These are phyloP conservation scores for Candida broadrunensis DNA, from an alignment of 805 yeast genomes.

Conservation along the genomic window DNA sequence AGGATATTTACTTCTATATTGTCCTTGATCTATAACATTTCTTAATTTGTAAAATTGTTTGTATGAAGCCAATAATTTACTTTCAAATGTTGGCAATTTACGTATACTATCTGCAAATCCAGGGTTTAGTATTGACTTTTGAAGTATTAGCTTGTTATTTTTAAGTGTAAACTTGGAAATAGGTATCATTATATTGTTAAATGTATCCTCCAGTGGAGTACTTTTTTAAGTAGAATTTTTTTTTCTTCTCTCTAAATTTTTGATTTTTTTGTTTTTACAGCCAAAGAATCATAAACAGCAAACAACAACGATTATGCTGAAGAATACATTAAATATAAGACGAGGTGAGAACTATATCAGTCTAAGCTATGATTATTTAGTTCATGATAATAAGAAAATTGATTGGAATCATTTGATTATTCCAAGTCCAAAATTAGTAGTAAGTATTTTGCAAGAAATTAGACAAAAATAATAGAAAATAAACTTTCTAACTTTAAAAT, in stretches of 20 bases:
- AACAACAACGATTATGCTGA: not conserved
- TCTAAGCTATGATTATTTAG: constrained; percentile 3
- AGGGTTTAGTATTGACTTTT: constrained; percentile 7
- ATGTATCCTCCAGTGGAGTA: too few species aligned
- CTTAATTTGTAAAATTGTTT: constrained; percentile 32
- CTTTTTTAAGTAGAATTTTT: too few species aligned
- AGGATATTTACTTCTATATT: not conserved
- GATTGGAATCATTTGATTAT: not conserved
- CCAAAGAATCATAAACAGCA: not conserved
- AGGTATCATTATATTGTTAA: not conserved
- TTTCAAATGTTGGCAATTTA: constrained; percentile 7
- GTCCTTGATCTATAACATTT: constrained; percentile 15
- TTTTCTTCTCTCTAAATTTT: not conserved
- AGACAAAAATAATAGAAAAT: too few species aligned
- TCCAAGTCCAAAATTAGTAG: not conserved
- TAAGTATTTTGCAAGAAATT: not conserved
- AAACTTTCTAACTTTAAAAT: too few species aligned
- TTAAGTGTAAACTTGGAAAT: not conserved
- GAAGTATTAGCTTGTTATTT: constrained; percentile 5
- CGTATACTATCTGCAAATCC: not conserved
- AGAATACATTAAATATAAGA: constrained; percentile 5
- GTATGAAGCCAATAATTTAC: constrained; percentile 19
- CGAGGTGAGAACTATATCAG: constrained; percentile 6
- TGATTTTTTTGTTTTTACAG: constrained; percentile 7
- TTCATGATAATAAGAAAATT: not conserved